Base-by-base conservation (phyloP, 345 rosid genomes). In the Kernera saxatilis region DNA sequence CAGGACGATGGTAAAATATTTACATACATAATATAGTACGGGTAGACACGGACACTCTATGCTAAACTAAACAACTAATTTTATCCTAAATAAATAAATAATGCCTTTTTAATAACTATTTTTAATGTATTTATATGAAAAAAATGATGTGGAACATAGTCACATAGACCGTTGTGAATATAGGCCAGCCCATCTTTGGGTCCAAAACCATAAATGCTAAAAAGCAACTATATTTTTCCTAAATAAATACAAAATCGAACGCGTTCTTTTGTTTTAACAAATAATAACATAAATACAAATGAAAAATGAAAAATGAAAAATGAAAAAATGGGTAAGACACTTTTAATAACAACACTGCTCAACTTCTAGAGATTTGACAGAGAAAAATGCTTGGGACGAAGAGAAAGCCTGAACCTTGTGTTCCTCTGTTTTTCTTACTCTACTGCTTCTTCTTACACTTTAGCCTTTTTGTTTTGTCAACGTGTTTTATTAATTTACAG, bases 391-490 rank as follows among this genome's bases (percentile, higher is more conserved):
- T 44, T 69, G 27, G 79, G 70, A 44, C n/a, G 58, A 75, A 62
- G 70, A 69, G 74, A 69, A 69, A 75, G 74, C 58, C 74, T 69
- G 74, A 64, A 23, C 15, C 4, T 69, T 52, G 65, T 75, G 74
- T 75, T 75, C 44, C 70, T 53, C 69, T 53, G 59, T 23, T 75
- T 67, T 35, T 51, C 48, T 59, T 37, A 58, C 78, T 67, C 73
- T 59, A 67, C 73, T 74, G 41, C 70, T 71, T 19, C 53, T 62
- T 1, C 35, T 37, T 53, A 6, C 27, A 27, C n/a, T 5, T 5
- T n/a, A 59, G 69, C 56, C 69, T 58, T 67, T 69, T 54, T 14
- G 29, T 54, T 69, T 60, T 69, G 79, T 75, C 79, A 75, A 75
- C 79, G 79, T 69, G 43, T 75, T 69, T 69, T 33, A 4, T 18